These are phyloP conservation scores for Heterobasidion parviporum DNA, from an alignment of 1,284 basidiomycete genomes.

Conservation along the genomic window DNA sequence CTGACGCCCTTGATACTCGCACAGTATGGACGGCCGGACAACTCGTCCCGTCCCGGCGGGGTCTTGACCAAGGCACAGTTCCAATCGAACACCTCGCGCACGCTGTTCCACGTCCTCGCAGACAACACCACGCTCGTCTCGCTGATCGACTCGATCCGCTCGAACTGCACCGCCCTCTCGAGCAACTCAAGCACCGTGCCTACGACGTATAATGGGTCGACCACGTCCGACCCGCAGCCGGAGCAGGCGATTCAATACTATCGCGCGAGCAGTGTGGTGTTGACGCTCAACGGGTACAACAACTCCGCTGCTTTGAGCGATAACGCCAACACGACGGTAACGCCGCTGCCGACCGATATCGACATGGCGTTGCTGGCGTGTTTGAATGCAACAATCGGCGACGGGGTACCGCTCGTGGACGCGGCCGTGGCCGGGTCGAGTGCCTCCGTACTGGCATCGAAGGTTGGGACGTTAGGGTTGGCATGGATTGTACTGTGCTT, in stretches of 20 bases:
- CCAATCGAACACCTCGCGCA: slow-evolving; percentile 11
- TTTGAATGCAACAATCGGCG: slow-evolving; percentile 36
- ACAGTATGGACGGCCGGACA: slow-evolving; percentile 3
- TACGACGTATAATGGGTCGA: slow-evolving; percentile 2
- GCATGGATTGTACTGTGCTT: neutral
- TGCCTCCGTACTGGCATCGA: neutral
- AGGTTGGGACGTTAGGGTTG: neutral
- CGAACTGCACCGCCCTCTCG: slow-evolving; percentile 8
- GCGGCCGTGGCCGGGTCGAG: slow-evolving; percentile 9
- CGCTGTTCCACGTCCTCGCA: slow-evolving; percentile 16
- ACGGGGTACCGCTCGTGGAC: slow-evolving; percentile 27
- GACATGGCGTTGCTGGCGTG: slow-evolving; percentile 31
- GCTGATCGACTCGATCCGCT: slow-evolving; percentile 12
- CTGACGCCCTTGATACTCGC: neutral
- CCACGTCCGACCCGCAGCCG: slow-evolving; percentile 13
- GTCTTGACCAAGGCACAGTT: slow-evolving; percentile 14
- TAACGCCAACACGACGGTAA: slow-evolving; percentile 20
- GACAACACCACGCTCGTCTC: slow-evolving; percentile 17
- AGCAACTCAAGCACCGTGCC: slow-evolving; percentile 5
- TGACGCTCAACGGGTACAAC: slow-evolving; percentile 38
- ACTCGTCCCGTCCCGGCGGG: slow-evolving; percentile 19
- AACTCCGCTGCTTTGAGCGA: slow-evolving; percentile 22
- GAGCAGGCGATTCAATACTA: slow-evolving; percentile 32
- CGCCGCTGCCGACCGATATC: slow-evolving; percentile 29
- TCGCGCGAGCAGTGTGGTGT: slow-evolving; percentile 26